Percentiles rank a stretch among this genome's conserved stretches.
phyloP scores from a whole-genome alignment of 805 yeast species.

The Starmerella vaccinii region DNA sequence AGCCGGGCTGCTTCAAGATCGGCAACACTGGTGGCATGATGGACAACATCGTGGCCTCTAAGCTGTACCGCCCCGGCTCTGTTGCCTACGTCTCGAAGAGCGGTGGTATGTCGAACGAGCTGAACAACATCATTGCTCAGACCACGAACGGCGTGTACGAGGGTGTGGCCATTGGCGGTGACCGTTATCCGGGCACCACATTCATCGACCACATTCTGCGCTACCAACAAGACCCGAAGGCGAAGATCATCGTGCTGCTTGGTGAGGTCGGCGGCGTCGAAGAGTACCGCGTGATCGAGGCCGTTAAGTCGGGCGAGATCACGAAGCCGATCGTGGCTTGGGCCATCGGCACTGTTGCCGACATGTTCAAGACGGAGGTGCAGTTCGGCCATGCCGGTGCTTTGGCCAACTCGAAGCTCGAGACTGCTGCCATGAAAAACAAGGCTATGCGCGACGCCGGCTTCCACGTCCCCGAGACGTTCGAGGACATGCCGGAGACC shows the following conservation, averaged over 20 bases:
- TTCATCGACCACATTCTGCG: slow-evolving; percentile 59
- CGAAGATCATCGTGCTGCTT: slow-evolving; percentile 54
- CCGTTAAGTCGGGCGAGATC: slow-evolving; percentile 52
- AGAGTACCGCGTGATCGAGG: slow-evolving; percentile 61
- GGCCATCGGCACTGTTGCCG: slow-evolving; percentile 62
- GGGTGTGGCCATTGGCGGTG: slow-evolving; percentile 66
- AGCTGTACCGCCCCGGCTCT: slow-evolving; percentile 41
- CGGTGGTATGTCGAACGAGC: slow-evolving; percentile 42
- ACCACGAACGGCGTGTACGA: slow-evolving; percentile 40
- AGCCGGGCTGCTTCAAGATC: slow-evolving; percentile 41
- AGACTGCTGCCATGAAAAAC: slow-evolving; percentile 57
- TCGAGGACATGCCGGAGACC: slow-evolving; percentile 38
- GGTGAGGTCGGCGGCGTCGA: slow-evolving; percentile 69
- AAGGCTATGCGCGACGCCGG: slow-evolving; percentile 86
- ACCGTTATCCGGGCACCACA: slow-evolving; percentile 63
- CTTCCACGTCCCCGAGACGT: slow-evolving; percentile 77
- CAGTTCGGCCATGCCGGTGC: slow-evolving; percentile 62
- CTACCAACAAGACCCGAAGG: slow-evolving; percentile 52
- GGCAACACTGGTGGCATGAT: slow-evolving; percentile 44
- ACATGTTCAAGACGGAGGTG: slow-evolving; percentile 58
- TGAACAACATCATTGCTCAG: slow-evolving; percentile 38
- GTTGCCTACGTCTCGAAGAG: slow-evolving; percentile 41
- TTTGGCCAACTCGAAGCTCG: slow-evolving; percentile 58
- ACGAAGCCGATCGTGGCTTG: slow-evolving; percentile 62
- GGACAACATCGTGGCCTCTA: slow-evolving; percentile 41